Percentiles rank a stretch among this genome's conserved stretches.
phyloP scores from a whole-genome alignment of 1,284 basidiomycete genomes.

The Sphagnurus paluster region DNA sequence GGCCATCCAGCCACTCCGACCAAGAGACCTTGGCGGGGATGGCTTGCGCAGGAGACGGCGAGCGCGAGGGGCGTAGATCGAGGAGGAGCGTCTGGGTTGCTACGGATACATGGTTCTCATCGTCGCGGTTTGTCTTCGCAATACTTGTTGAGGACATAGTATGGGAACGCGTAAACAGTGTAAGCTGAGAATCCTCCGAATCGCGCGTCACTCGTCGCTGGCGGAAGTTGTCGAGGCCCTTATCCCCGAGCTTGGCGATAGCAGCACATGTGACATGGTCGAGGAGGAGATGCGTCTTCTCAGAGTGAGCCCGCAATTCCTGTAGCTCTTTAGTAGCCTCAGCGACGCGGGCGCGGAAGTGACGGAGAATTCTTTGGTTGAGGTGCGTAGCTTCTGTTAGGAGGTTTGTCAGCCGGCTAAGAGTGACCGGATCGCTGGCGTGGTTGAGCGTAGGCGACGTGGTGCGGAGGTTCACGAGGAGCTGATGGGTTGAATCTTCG shows the following conservation, averaged over 20 bases:
- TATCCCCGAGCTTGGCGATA: constrained; percentile 37
- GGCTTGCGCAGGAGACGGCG: constrained; percentile 5
- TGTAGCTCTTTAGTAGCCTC: constrained; percentile 51
- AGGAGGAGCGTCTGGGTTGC: constrained; percentile 30
- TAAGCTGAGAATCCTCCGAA: constrained; percentile 58
- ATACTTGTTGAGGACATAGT: constrained; percentile 17
- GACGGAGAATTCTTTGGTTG: constrained; percentile 42
- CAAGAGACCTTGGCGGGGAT: no score
- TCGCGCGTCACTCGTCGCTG: constrained; percentile 38
- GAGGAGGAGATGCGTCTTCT: constrained; percentile 36
- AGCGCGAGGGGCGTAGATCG: constrained; percentile 15
- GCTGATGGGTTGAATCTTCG: constrained; percentile 42
- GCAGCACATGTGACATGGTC: constrained; percentile 44
- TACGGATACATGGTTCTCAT: constrained; percentile 25
- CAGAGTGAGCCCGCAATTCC: constrained; percentile 43
- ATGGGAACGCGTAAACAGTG: constrained; percentile 33
- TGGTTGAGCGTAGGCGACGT: constrained; percentile 43
- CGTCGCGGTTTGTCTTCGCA: constrained; percentile 12
- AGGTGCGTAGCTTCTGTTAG: constrained; percentile 48
- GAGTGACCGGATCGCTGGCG: constrained; percentile 32
- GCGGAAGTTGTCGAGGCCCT: constrained; percentile 33
- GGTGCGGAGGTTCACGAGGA: constrained; percentile 53
- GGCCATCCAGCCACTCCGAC: constrained; percentile 37
- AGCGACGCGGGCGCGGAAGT: constrained; percentile 51
- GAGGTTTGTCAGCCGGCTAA: constrained; percentile 44